Evolutionary conservation across 257 asterid genomes (phyloP).

Genomic region (Ballota nigra): DNA sequence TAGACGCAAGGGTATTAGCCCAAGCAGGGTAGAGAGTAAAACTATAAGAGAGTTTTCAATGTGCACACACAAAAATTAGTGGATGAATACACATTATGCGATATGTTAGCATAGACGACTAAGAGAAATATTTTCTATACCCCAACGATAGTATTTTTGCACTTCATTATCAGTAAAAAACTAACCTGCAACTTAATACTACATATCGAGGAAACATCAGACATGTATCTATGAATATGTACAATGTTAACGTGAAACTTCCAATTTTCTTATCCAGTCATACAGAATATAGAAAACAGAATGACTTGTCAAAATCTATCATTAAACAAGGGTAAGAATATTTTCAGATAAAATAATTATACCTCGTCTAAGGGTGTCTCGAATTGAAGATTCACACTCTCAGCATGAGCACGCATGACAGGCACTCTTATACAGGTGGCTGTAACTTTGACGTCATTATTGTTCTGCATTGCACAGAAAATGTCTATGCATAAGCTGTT

Average conservation of each 20-base stretch:
- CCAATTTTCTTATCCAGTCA: background rate
- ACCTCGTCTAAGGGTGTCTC: conserved; percentile 93
- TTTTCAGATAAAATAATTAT: background rate
- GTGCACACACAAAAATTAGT: too few relatives aligned
- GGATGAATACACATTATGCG: background rate
- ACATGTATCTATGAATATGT: background rate
- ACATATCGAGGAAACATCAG: background rate
- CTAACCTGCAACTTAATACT: background rate
- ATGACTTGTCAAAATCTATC: background rate
- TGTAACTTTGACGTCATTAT: conserved; percentile 71
- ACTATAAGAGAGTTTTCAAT: background rate
- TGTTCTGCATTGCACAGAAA: conserved; percentile 45
- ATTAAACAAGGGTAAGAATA: background rate
- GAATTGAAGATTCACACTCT: conserved; percentile 91
- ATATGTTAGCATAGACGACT: background rate
- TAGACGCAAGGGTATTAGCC: background rate
- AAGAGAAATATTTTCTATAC: background rate
- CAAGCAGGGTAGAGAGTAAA: background rate
- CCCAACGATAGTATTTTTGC: background rate
- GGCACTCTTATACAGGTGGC: conserved; percentile 98
- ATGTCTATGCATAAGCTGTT: conserved; percentile 2
- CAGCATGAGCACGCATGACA: conserved; percentile 99
- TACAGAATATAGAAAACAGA: background rate
- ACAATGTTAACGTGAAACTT: background rate
- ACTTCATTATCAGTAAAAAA: background rate